phyloP scores from a whole-genome alignment of 2,329 filamentous ascomycete genomes.

The Cladosporium sphaerospermum region DNA sequence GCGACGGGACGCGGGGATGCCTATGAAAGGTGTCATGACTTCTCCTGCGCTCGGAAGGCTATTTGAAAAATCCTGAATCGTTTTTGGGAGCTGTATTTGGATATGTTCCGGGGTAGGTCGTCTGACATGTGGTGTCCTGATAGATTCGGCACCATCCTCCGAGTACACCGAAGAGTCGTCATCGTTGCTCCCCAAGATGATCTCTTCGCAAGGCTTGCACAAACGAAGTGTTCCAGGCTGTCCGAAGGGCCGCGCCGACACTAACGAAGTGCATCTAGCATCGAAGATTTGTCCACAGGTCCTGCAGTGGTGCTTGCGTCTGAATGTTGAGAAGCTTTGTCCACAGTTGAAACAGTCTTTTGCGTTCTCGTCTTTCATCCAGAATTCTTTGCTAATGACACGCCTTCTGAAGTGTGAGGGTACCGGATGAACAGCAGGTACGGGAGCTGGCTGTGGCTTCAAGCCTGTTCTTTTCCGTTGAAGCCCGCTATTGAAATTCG shows the following conservation, averaged over 20 bases:
- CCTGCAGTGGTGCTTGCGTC: slow-evolving; percentile 93
- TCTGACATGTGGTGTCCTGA: slow-evolving; percentile 19
- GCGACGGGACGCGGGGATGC: slow-evolving; percentile 58
- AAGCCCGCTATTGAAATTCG: slow-evolving; percentile 25
- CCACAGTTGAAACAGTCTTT: slow-evolving; percentile 95
- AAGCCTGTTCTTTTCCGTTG: slow-evolving; percentile 21
- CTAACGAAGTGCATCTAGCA: slow-evolving; percentile 88
- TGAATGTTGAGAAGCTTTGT: slow-evolving; percentile 83
- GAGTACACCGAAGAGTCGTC: slow-evolving; percentile 87
- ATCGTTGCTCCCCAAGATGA: slow-evolving; percentile 86
- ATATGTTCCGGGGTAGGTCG: slow-evolving; percentile 8
- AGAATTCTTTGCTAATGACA: slow-evolving; percentile 89
- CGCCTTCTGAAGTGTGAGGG: slow-evolving; percentile 69
- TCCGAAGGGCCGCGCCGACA: slow-evolving; percentile 80
- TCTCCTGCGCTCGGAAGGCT: slow-evolving; percentile 21
- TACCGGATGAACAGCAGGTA: slow-evolving; percentile 18
- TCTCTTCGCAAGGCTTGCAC: slow-evolving; percentile 84
- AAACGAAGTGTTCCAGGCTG: slow-evolving; percentile 79
- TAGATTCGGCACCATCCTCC: slow-evolving; percentile 52
- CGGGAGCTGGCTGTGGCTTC: slow-evolving; percentile 21
- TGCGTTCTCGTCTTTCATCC: slow-evolving; percentile 98
- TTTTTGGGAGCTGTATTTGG: neutral
- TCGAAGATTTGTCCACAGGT: slow-evolving; percentile 98
- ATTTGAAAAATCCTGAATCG: slow-evolving; percentile 20
- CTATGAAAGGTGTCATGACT: slow-evolving; percentile 54